Percentiles rank a stretch among this genome's conserved stretches.
Conservation (phyloP, 2,329 filamentous ascomycete species). For the Grosmannia clavigera region DNA sequence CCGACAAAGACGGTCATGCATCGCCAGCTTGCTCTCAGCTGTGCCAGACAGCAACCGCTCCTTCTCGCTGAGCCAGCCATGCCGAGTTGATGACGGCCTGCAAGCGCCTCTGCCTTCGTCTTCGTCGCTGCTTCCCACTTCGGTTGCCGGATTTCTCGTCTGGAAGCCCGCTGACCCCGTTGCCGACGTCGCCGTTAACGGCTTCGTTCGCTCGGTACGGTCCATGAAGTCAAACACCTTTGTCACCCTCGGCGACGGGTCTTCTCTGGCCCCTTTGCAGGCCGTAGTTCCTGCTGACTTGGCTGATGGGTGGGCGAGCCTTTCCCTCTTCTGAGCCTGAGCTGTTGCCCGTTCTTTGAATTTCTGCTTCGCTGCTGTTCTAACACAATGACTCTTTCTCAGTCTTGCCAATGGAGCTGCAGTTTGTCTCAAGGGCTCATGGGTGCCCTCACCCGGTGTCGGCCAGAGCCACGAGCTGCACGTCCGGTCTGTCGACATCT, state of each 20-base stretch:
- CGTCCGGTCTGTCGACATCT: slow-evolving; percentile 52
- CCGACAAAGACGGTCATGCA: too few relatives aligned
- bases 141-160: slow-evolving; percentile 44
- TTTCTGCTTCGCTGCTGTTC: slow-evolving; percentile 12
- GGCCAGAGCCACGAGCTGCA: slow-evolving; percentile 72
- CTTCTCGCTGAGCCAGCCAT: too few relatives aligned
- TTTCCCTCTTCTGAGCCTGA: slow-evolving; percentile 5
- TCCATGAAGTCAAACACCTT: slow-evolving; percentile 79
- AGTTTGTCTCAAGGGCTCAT: slow-evolving; percentile 64
- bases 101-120: background rate
- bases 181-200: slow-evolving; percentile 51
- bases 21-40: too few relatives aligned
- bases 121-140: slow-evolving; percentile 8
- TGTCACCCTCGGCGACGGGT: slow-evolving; percentile 77
- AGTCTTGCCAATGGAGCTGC: slow-evolving; percentile 75
- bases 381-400: slow-evolving; percentile 15
- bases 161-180: slow-evolving; percentile 32
- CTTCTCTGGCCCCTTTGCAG: slow-evolving; percentile 66
- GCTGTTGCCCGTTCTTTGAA: background rate
- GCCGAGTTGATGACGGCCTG: too few relatives aligned
- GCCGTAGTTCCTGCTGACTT: slow-evolving; percentile 62
- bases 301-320: slow-evolving; percentile 52
- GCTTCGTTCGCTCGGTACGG: slow-evolving; percentile 72
- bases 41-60: too few relatives aligned
- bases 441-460: slow-evolving; percentile 57